These are phyloP conservation scores for Odonthalia washingtoniensis DNA, from an alignment of 31 red algal species.

Conservation along the genomic window DNA sequence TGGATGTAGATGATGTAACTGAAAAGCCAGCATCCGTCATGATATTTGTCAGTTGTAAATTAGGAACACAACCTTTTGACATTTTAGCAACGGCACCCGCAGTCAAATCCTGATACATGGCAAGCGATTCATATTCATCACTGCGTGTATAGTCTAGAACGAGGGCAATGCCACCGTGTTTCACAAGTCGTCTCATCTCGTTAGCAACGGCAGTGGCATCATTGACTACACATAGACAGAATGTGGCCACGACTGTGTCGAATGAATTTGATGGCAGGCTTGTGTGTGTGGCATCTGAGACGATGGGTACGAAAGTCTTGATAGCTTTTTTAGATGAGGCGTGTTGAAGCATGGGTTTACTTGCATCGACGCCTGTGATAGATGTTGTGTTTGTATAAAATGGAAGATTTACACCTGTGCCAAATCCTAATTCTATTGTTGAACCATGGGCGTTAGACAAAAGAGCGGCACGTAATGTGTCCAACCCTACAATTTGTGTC, in stretches of 20 bases:
- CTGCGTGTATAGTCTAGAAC: slow-evolving; percentile 78
- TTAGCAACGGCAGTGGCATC: slow-evolving; percentile 49
- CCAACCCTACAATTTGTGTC: slow-evolving; percentile 59
- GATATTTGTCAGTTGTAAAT: slow-evolving; percentile 54
- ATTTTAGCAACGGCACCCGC: slow-evolving; percentile 44
- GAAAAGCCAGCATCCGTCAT: slow-evolving; percentile 46
- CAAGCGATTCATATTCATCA: slow-evolving; percentile 35
- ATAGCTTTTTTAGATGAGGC: slow-evolving; percentile 11
- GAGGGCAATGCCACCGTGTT: slow-evolving; percentile 52
- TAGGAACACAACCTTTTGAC: slow-evolving; percentile 85
- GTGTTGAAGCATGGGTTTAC: slow-evolving; percentile 59
- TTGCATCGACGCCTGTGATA: slow-evolving; percentile 74
- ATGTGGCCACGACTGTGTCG: slow-evolving; percentile 83
- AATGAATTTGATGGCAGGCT: slow-evolving; percentile 43
- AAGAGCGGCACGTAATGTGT: slow-evolving; percentile 49
- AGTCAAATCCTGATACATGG: slow-evolving; percentile 72
- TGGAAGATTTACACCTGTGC: slow-evolving; percentile 84
- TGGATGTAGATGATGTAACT: slow-evolving; percentile 15
- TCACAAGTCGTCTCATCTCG: slow-evolving; percentile 70
- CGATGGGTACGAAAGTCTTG: background rate
- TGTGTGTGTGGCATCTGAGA: slow-evolving; percentile 25
- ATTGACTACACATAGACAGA: slow-evolving; percentile 76
- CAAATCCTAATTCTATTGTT: slow-evolving; percentile 72
- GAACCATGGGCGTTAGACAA: slow-evolving; percentile 54
- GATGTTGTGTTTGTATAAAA: slow-evolving; percentile 42